Evolutionary conservation across 495 filamentous ascomycete genomes (phyloP).

Genomic region (Pseudoneurospora amorphoporcata): DNA sequence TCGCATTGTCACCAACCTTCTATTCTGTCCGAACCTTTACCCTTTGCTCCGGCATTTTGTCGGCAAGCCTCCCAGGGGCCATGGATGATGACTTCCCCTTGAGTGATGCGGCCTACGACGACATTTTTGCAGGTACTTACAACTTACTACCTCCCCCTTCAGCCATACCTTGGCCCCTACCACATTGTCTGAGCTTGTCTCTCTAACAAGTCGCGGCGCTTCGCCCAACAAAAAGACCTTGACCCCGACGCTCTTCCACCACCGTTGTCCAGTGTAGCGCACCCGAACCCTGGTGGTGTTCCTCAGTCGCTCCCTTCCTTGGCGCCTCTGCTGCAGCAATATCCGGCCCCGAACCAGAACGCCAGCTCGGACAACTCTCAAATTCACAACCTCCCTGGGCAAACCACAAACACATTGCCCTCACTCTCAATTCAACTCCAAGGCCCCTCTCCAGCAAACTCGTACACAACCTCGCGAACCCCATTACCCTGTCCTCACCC

Average conservation of each 20-base stretch:
- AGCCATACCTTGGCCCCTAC: neutral
- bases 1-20: neutral
- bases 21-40: neutral
- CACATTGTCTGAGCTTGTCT: neutral
- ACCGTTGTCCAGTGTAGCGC: neutral
- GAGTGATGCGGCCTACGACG: neutral
- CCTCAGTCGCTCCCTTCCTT: neutral
- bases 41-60: neutral
- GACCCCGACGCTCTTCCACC: neutral
- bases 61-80: neutral
- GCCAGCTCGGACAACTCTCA: neutral
- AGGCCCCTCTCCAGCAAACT: neutral
- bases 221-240: neutral
- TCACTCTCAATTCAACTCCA: neutral
- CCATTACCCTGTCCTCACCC: neutral
- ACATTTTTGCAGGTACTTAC: constrained; percentile 4
- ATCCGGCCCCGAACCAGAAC: neutral
- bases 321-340: neutral
- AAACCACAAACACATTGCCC: neutral
- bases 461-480: neutral
- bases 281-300: neutral
- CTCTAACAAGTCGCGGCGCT: neutral
- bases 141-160: neutral
- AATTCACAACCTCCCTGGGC: neutral
- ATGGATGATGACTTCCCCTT: constrained; percentile 3